Evolutionary conservation across 2,329 filamentous ascomycete species (phyloP).

Genomic region (Paraconiothyrium sp.): DNA sequence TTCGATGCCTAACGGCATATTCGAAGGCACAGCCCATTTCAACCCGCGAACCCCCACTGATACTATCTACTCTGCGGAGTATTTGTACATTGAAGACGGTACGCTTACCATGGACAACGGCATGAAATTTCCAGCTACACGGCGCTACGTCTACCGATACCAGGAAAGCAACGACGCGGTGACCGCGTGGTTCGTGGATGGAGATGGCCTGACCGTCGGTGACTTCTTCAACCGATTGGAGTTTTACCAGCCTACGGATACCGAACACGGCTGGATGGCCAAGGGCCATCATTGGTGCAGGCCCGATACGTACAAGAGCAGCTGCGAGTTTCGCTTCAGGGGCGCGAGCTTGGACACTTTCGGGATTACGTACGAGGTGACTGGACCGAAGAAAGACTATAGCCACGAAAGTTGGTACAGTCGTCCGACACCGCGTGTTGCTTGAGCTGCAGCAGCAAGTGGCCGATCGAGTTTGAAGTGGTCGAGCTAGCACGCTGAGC

Average conservation of each 20-base stretch:
- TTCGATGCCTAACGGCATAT: constrained; percentile 70
- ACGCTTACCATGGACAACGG: constrained; percentile 68
- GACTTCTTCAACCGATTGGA: constrained; percentile 80
- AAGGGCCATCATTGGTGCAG: constrained; percentile 75
- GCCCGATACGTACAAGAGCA: constrained; percentile 75
- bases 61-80: constrained; percentile 60
- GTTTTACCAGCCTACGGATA: constrained; percentile 57
- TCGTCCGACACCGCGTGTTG: constrained; percentile 21
- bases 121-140: constrained; percentile 67
- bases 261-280: constrained; percentile 66
- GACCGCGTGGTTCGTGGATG: constrained; percentile 78
- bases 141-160: constrained; percentile 79
- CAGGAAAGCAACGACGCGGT: constrained; percentile 67
- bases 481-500: background rate
- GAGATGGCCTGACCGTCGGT: constrained; percentile 75
- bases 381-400: constrained; percentile 79
- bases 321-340: constrained; percentile 70
- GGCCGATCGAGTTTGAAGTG: background rate
- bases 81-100: constrained; percentile 73
- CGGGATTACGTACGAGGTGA: constrained; percentile 69
- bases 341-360: constrained; percentile 37
- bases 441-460: background rate
- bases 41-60: constrained; percentile 67
- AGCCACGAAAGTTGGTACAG: constrained; percentile 51
- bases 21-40: constrained; percentile 72